phyloP scores from a whole-genome alignment of 306 rosid species.

The Sophora flavescens region DNA sequence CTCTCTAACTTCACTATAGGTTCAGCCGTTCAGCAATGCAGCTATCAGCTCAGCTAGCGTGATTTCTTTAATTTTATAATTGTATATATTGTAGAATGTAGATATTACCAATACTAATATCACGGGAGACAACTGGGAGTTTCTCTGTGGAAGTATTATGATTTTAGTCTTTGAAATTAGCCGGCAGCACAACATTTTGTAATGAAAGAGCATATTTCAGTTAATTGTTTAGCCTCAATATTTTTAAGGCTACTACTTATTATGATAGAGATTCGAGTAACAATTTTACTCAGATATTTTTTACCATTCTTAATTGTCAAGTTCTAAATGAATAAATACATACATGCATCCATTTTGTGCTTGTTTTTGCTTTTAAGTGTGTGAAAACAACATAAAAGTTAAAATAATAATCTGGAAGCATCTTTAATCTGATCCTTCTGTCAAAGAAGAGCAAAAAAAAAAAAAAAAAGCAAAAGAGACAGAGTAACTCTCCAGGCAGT shows the following conservation, averaged over 20 bases:
- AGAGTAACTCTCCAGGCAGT: not conserved
- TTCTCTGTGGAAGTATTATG: not conserved
- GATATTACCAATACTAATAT: not conserved
- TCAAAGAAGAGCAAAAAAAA: not conserved
- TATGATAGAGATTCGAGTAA: not conserved
- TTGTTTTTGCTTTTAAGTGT: not conserved
- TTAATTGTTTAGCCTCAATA: not conserved
- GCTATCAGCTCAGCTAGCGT: not conserved
- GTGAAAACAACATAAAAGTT: not conserved
- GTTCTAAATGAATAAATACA: not conserved
- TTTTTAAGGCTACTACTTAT: not conserved
- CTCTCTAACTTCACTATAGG: not conserved
- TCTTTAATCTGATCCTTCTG: not conserved
- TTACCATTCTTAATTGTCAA: not conserved
- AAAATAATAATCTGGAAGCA: not conserved
- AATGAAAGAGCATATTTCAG: not conserved
- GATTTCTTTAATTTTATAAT: not conserved
- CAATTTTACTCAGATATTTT: not conserved
- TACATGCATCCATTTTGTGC: not conserved
- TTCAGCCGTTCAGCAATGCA: conserved; percentile 15
- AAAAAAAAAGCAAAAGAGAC: not conserved
- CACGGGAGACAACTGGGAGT: not conserved
- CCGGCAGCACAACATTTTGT: not conserved
- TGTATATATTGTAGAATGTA: not conserved
- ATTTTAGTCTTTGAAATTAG: not conserved